phyloP scores from a whole-genome alignment of 176 grass and related monocot genomes.

The Cenchrus fungigraminus region DNA sequence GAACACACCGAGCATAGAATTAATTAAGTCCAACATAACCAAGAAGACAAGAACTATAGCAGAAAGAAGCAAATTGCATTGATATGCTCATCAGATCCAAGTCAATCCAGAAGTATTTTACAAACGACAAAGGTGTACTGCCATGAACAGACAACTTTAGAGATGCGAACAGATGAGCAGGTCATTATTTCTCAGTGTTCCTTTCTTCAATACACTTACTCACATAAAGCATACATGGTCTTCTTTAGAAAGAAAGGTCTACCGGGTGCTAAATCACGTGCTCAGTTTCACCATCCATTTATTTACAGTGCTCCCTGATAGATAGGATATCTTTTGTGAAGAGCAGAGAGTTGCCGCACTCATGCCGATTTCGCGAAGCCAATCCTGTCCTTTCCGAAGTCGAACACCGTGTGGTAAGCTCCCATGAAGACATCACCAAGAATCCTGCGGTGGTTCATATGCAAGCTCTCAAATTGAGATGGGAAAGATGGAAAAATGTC shows the following conservation, averaged over 20 bases:
- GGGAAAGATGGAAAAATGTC: neutral
- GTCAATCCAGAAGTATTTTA: neutral
- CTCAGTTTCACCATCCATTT: conserved; percentile 5
- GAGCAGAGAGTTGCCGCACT: neutral
- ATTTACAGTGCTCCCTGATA: neutral
- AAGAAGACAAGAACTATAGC: neutral
- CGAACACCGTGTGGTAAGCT: conserved; percentile 90
- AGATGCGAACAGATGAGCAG: conserved; percentile 5
- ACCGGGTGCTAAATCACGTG: neutral
- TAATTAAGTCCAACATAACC: neutral
- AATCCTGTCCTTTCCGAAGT: conserved; percentile 78
- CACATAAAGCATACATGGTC: neutral
- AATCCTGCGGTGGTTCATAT: conserved; percentile 63
- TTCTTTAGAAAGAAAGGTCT: conserved; percentile 11
- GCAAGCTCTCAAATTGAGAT: neutral
- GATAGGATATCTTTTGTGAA: neutral
- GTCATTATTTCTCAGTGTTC: neutral
- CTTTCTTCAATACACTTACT: neutral
- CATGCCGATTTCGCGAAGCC: conserved; percentile 76
- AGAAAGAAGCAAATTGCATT: neutral
- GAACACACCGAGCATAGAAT: neutral
- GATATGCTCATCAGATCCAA: neutral
- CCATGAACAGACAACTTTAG: neutral
- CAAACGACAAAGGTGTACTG: neutral
- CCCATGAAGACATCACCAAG: conserved; percentile 99